Base-by-base conservation (phyloP, 768 basidiomycete genomes). In the Trametes villosa region DNA sequence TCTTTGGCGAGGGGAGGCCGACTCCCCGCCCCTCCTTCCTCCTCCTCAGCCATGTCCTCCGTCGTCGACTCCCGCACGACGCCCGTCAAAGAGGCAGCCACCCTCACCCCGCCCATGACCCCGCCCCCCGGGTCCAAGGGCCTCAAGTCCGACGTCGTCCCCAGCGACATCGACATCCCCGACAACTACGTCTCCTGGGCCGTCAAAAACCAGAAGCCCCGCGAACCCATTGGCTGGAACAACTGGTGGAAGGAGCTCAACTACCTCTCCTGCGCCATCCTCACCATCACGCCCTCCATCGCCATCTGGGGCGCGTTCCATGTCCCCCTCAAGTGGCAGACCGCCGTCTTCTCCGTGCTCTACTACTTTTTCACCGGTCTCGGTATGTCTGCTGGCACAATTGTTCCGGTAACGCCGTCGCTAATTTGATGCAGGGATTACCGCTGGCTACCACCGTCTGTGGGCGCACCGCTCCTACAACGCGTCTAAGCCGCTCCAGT, bases 381-480 rank as follows among this genome's bases (percentile, higher is more conserved):
- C 17, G 94, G 92, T 86, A 71, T 66, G 83, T 79, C 24, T 24
- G 40, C 15, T 30, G 11, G 15, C 24, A 8, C 11, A 17, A 26
- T 26, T 11, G 24, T 31, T 38, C 6, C 5, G 38, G 24, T 40
- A 45, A 52, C 40, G 52, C 36, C 17, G n/a, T n/a, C 41, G 29
- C 77, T 66, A 30, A 77, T 77, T 5, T 15, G 52, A 30, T 51
- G 9, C 52, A 87, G 86, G 92, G 26, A 93, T 95, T 60, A 94
- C 92, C 0, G 92, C 92, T 11, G 96, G 97, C 12, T 99, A 98
- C 77, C 97, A 99, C 70, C 87, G 97, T 58, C 83, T 98, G 0
- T 99, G 96, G 95, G 92, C 97, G 11, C 97, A 99, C 71, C 86
- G 97, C 57, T 83, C 92, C 0, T 99, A 96, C 75, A 98, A 97